phyloP scores from a whole-genome alignment of 2,329 filamentous ascomycete genomes.

The Botrytis byssoidea region DNA sequence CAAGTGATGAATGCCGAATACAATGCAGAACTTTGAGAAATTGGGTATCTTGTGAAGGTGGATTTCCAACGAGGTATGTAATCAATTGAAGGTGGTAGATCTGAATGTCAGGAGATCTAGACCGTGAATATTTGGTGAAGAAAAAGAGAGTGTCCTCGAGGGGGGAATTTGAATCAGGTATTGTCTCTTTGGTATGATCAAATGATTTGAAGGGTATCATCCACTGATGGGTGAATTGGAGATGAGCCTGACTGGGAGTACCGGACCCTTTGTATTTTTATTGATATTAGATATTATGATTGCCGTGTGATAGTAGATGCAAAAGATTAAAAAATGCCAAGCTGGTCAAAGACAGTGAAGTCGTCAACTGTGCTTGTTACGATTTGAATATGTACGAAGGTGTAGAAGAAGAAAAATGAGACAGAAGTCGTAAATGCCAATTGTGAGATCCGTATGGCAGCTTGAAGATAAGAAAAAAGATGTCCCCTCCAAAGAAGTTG shows the following conservation, averaged over 20 bases:
- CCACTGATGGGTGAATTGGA: background rate
- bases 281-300: slow-evolving; percentile 33
- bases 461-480: slow-evolving; percentile 1
- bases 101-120: background rate
- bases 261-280: slow-evolving; percentile 28
- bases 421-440: slow-evolving; percentile 7
- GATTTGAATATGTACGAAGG: slow-evolving; percentile 12
- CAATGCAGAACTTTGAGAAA: background rate
- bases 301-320: slow-evolving; percentile 19
- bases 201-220: background rate
- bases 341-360: slow-evolving; percentile 38
- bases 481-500: background rate
- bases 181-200: background rate
- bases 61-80: background rate
- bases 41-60: background rate
- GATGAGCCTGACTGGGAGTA: slow-evolving; percentile 25
- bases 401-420: background rate
- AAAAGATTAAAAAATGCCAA: slow-evolving; percentile 23
- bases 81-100: background rate
- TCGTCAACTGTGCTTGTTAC: slow-evolving; percentile 34
- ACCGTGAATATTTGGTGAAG: background rate
- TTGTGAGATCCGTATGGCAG: background rate
- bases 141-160: background rate
- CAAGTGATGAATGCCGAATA: background rate
- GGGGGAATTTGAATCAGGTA: background rate